Percentiles rank a stretch among this genome's conserved stretches.
phyloP scores from a whole-genome alignment of 805 yeast species.

The Maudiozyma bulderi region DNA sequence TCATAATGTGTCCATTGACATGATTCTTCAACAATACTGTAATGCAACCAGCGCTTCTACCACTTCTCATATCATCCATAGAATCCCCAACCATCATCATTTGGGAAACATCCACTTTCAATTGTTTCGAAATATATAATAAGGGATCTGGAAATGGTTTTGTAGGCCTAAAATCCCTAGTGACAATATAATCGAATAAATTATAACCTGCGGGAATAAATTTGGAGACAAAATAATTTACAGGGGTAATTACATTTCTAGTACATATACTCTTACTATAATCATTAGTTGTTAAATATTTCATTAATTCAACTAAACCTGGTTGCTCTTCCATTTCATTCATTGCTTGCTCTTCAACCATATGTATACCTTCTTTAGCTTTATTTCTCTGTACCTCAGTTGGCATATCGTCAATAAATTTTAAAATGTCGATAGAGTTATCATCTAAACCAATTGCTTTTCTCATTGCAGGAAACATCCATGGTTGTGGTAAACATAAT shows the following conservation, averaged over 20 bases:
- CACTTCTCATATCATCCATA: slow-evolving; percentile 57
- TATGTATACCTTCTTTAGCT: slow-evolving; percentile 40
- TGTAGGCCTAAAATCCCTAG: slow-evolving; percentile 57
- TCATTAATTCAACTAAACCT: slow-evolving; percentile 39
- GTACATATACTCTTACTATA: slow-evolving; percentile 53
- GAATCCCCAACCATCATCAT: slow-evolving; percentile 70
- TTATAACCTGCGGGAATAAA: slow-evolving; percentile 33
- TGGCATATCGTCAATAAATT: slow-evolving; percentile 36
- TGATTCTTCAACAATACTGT: slow-evolving; percentile 46
- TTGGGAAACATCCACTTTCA: slow-evolving; percentile 39
- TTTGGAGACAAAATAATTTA: slow-evolving; percentile 38
- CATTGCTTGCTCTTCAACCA: slow-evolving; percentile 59
- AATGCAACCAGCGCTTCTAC: slow-evolving; percentile 51
- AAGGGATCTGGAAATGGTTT: slow-evolving; percentile 62
- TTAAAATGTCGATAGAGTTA: slow-evolving; percentile 42
- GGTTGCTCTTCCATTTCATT: slow-evolving; percentile 41
- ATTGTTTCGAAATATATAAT: slow-evolving; percentile 40
- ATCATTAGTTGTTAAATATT: slow-evolving; percentile 19
- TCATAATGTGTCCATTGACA: slow-evolving; percentile 38
- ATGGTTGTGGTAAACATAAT: slow-evolving; percentile 52
- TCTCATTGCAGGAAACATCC: slow-evolving; percentile 54
- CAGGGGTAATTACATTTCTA: slow-evolving; percentile 47
- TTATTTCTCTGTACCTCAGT: slow-evolving; percentile 29
- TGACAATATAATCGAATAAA: slow-evolving; percentile 43
- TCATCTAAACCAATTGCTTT: slow-evolving; percentile 42